Conservation (phyloP, 345 rosid genomes). For the Gossypioides kirkii region DNA sequence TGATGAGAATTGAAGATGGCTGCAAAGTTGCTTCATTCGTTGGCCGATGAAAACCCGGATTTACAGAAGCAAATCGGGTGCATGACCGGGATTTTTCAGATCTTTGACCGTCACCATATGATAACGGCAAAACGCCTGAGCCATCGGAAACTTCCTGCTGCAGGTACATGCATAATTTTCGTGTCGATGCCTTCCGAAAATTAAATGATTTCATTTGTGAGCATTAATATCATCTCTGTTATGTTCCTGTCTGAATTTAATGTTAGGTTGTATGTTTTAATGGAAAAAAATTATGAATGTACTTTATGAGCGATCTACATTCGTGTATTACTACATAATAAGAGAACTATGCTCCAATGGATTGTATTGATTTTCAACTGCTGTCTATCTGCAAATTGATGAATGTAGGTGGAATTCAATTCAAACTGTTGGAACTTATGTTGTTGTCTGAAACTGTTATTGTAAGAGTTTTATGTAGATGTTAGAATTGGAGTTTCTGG, state of each 20-base stretch:
- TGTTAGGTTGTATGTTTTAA: neutral
- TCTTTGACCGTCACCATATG: conserved; percentile 63
- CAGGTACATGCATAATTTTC: conserved; percentile 31
- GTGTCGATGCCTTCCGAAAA: neutral
- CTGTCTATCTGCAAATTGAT: conserved; percentile 7
- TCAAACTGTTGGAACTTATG: neutral
- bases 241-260: neutral
- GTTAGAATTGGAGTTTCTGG: neutral
- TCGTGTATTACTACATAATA: neutral
- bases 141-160: conserved; percentile 59
- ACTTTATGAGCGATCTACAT: neutral
- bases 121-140: conserved; percentile 43
- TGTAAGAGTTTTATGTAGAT: conserved; percentile 6
- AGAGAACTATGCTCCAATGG: neutral
- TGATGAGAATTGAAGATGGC: conserved; percentile 47
- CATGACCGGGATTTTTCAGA: conserved; percentile 87
- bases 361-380: neutral
- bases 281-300: neutral
- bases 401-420: conserved; percentile 9
- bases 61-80: conserved; percentile 95
- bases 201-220: too few species aligned
- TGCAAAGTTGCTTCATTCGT: conserved; percentile 83
- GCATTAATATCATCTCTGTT: neutral
- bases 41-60: conserved; percentile 91
- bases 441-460: neutral